Percentiles rank a stretch among this genome's conserved stretches.
phyloP scores from a whole-genome alignment of 1,139 yeast species.

The Candida anutae region DNA sequence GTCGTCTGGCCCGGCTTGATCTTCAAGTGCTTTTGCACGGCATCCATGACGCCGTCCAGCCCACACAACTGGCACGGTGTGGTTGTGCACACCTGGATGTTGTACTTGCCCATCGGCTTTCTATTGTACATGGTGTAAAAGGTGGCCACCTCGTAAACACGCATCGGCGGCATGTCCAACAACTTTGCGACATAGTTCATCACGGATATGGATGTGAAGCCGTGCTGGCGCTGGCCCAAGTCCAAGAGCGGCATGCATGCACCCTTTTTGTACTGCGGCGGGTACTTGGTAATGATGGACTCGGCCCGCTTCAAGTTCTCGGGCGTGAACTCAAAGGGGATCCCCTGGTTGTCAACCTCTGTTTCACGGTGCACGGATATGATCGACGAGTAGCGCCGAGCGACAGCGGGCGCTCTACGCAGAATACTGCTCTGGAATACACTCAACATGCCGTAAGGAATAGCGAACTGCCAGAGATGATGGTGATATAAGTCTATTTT shows the following conservation, averaged over 20 bases:
- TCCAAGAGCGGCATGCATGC: slow-evolving; percentile 86
- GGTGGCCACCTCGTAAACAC: slow-evolving; percentile 90
- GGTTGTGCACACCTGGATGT: slow-evolving; percentile 82
- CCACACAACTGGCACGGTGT: slow-evolving; percentile 89
- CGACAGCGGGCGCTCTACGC: background rate
- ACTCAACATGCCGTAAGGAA: too few species aligned
- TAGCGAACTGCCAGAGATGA: too few species aligned
- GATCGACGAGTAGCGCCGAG: slow-evolving; percentile 28
- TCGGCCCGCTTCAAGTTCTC: slow-evolving; percentile 67
- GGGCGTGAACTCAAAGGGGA: slow-evolving; percentile 68
- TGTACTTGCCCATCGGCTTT: slow-evolving; percentile 80
- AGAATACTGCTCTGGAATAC: too few species aligned
- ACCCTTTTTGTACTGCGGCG: slow-evolving; percentile 79
- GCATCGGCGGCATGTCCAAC: slow-evolving; percentile 89
- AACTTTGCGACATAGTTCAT: slow-evolving; percentile 89
- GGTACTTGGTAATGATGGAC: slow-evolving; percentile 71
- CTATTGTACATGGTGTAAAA: slow-evolving; percentile 91
- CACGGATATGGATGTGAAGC: slow-evolving; percentile 81
- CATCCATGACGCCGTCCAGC: slow-evolving; percentile 68
- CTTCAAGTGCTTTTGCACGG: slow-evolving; percentile 53
- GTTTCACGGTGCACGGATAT: slow-evolving; percentile 71
- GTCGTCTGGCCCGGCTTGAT: slow-evolving; percentile 79
- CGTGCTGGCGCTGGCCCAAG: slow-evolving; percentile 82
- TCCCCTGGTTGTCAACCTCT: slow-evolving; percentile 55
- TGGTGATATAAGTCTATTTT: too few species aligned